phyloP scores from a whole-genome alignment of 805 yeast genomes.

The Saccharomycopsis microspora region DNA sequence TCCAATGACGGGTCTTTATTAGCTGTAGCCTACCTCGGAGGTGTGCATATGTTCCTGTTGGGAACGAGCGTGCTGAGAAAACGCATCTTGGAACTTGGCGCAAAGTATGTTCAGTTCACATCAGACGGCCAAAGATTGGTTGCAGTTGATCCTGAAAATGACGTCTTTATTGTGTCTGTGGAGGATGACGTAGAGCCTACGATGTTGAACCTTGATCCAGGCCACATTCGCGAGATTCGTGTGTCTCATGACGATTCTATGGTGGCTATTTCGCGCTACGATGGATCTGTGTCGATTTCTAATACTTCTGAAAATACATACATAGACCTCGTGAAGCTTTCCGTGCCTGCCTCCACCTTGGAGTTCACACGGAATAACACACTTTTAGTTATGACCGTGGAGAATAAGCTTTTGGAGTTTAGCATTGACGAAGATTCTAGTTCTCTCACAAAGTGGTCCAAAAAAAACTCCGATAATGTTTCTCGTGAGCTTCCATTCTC shows the following conservation, averaged over 20 bases:
- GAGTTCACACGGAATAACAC: slow-evolving; percentile 40
- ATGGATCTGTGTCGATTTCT: slow-evolving; percentile 48
- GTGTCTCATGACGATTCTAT: slow-evolving; percentile 32
- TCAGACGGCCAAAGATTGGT: slow-evolving; percentile 32
- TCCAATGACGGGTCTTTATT: slow-evolving; percentile 55
- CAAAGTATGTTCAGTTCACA: slow-evolving; percentile 38
- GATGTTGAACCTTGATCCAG: slow-evolving; percentile 26
- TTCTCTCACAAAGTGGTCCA: slow-evolving; percentile 64
- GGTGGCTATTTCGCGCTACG: slow-evolving; percentile 47
- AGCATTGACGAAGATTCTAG: slow-evolving; percentile 22
- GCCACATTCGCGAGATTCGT: slow-evolving; percentile 41
- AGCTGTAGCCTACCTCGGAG: slow-evolving; percentile 59
- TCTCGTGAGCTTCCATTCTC: slow-evolving; percentile 49
- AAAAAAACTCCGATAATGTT: slow-evolving; percentile 57
- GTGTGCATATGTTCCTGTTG: slow-evolving; percentile 59
- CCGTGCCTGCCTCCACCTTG: slow-evolving; percentile 49
- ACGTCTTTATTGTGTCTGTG: slow-evolving; percentile 32
- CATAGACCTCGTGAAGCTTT: slow-evolving; percentile 41
- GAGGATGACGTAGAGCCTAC: slow-evolving; percentile 27
- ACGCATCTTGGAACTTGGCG: slow-evolving; percentile 38
- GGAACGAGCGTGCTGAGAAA: slow-evolving; percentile 27
- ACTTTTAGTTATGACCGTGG: slow-evolving; percentile 57
- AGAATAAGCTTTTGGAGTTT: slow-evolving; percentile 67
- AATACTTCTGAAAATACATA: slow-evolving; percentile 23
- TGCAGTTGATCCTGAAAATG: slow-evolving; percentile 47